phyloP scores from a whole-genome alignment of 345 rosid species.

The Brassica rapa region DNA sequence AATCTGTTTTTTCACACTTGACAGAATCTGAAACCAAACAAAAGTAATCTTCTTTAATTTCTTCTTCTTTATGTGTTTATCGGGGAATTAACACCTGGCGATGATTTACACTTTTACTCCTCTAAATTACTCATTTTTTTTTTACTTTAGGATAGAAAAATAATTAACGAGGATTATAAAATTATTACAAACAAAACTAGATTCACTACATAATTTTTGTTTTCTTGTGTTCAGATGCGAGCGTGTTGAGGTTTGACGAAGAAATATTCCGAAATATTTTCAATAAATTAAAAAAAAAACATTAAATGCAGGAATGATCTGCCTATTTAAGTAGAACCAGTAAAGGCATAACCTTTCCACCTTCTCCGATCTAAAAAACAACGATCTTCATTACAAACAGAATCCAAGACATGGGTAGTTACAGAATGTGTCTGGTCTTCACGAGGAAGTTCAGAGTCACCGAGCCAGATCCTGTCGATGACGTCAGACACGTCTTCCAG shows the following conservation, averaged over 20 bases:
- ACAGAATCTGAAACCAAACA: background rate
- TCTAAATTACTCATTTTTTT: background rate
- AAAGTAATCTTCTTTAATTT: background rate
- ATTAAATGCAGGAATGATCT: background rate
- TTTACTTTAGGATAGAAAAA: no score
- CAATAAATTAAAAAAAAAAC: background rate
- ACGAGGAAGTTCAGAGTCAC: constrained; percentile 64
- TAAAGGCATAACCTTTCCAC: constrained; percentile 29
- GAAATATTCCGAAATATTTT: background rate
- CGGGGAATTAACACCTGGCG: background rate
- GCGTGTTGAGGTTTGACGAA: constrained; percentile 27
- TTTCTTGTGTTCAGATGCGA: constrained; percentile 26
- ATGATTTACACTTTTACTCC: background rate
- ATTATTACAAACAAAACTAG: constrained; percentile 4
- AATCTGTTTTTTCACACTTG: constrained; percentile 5
- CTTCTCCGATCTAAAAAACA: constrained; percentile 27
- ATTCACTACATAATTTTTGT: background rate
- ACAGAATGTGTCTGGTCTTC: constrained; percentile 69
- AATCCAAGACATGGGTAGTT: constrained; percentile 52
- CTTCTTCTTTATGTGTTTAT: background rate
- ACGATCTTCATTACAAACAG: background rate
- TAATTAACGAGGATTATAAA: background rate
- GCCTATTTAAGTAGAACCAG: constrained; percentile 10
- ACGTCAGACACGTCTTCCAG: constrained; percentile 56
- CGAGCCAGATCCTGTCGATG: constrained; percentile 68